Conservation (phyloP, 2,329 filamentous ascomycete species). For the Biscogniauxia marginata region DNA sequence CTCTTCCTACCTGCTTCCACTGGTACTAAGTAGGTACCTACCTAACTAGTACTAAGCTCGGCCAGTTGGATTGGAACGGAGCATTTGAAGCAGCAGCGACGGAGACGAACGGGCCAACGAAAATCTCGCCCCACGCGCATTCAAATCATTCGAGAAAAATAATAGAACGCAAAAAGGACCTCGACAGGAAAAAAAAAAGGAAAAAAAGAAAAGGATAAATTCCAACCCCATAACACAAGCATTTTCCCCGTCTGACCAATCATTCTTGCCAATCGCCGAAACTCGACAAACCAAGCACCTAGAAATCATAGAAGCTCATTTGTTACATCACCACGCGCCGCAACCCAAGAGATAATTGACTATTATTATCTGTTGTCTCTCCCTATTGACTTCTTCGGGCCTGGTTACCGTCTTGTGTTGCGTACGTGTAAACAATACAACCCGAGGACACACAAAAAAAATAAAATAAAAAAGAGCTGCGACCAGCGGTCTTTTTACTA, state of each 20-base stretch:
- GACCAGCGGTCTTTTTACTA: conserved; percentile 17
- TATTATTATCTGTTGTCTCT: neutral
- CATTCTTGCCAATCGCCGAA: conserved; percentile 32
- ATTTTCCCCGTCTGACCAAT: conserved; percentile 27
- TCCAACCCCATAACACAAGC: neutral
- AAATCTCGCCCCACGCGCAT: neutral
- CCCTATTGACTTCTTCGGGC: neutral
- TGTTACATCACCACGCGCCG: conserved; percentile 30
- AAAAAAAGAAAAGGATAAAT: neutral
- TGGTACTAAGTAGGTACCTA: neutral
- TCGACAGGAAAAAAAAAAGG: neutral
- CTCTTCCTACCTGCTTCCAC: conserved; percentile 9
- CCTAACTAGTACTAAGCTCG: too few relatives aligned
- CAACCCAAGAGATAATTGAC: neutral
- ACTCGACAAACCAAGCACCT: conserved; percentile 18
- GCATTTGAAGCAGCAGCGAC: neutral
- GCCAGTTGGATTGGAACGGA: neutral
- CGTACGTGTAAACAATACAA: conserved; percentile 25
- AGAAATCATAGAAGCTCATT: conserved; percentile 24
- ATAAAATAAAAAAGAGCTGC: neutral
- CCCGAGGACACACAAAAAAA: too few relatives aligned
- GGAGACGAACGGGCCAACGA: neutral
- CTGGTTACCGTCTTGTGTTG: conserved; percentile 1
- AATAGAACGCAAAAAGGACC: neutral
- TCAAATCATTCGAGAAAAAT: neutral